Base-by-base conservation (phyloP, 257 asterid species). In the Solanum clarkiae region DNA sequence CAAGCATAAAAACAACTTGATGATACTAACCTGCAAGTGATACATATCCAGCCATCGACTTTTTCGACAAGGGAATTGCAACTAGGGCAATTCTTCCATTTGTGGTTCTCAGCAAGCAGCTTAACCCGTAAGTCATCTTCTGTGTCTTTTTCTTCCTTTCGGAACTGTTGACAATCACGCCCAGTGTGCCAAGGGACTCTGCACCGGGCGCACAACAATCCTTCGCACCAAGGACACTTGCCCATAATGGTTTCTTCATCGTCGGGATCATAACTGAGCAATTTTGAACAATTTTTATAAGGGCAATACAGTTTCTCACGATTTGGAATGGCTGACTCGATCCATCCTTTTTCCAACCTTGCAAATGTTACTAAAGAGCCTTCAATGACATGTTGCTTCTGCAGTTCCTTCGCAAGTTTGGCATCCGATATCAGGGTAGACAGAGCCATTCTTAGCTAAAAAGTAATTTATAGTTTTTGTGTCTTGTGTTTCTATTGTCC, bases 251-350 rank as follows among this genome's bases (percentile, higher is more conserved):
- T 44, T 8, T 12, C 53, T 11, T 84, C 87, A 10, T 44, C 8
- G 1, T 0, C 84, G 2, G 66, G 17, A 20, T 89, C 89, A 56
- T 80, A 66, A 62, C 83, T 36, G 85, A 89, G 6, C 85, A 89
- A 29, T 1, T 77, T 90, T 0, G 92, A 62, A 72, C 92, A 89
- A 8, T 81, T 86, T 45, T 84, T 86, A 9, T 69, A 81, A 16
- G 92, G 92, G 42, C 92, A 89, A 18, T 86, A 87, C 26, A 86
- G 87, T 3, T 71, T 90, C 80, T 88, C 90, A 5, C 87, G 49
- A 10, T 81, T 88, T n/a, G 44, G 60, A 18, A 93, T 85, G 65
- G 88, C 3, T 1, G 92, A 83, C 80, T 90, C 94, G 29, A 93
- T 90, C 1, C 90, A 45, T 0, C 54, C 82, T 12, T 84, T 87